phyloP scores from a whole-genome alignment of 2,329 filamentous ascomycete species.

The Arthrobotrys iridis region DNA sequence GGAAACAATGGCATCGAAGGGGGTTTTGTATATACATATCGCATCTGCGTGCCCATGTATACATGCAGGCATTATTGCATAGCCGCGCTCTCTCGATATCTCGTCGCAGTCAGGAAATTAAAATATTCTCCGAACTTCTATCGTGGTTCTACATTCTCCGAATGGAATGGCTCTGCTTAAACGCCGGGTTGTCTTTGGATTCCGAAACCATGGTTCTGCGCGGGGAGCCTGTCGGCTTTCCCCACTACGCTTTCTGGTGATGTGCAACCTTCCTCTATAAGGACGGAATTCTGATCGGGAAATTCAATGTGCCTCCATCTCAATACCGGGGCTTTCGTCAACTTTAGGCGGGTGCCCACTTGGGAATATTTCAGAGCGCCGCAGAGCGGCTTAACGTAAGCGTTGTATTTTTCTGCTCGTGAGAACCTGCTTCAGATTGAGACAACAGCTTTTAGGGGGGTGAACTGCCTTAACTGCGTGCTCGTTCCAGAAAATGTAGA shows the following conservation, averaged over 20 bases:
- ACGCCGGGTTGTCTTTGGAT: background rate
- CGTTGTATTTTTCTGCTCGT: slow-evolving; percentile 2
- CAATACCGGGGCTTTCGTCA: background rate
- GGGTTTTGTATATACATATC: slow-evolving; percentile 5
- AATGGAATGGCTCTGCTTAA: background rate
- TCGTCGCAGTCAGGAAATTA: slow-evolving; percentile 14
- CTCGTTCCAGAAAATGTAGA: slow-evolving; percentile 4
- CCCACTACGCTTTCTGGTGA: background rate
- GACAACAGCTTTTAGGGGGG: slow-evolving; percentile 22
- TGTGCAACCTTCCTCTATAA: slow-evolving; percentile 2
- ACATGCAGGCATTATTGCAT: slow-evolving; percentile 7
- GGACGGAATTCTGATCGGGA: background rate
- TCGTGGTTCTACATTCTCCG: slow-evolving; percentile 22
- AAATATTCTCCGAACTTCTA: slow-evolving; percentile 2
- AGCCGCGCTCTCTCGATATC: slow-evolving; percentile 5
- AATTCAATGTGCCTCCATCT: slow-evolving; percentile 3
- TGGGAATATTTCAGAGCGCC: slow-evolving; percentile 2
- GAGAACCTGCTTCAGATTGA: slow-evolving; percentile 10
- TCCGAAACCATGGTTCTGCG: slow-evolving; percentile 22
- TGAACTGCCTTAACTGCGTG: slow-evolving; percentile 4
- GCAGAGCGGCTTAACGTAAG: too few species aligned
- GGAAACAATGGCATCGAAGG: background rate
- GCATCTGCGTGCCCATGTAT: too few species aligned
- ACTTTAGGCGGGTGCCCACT: slow-evolving; percentile 15
- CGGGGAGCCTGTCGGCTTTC: background rate